phyloP scores from a whole-genome alignment of 345 rosid species.

The Excoecaria cochinchinensis region DNA sequence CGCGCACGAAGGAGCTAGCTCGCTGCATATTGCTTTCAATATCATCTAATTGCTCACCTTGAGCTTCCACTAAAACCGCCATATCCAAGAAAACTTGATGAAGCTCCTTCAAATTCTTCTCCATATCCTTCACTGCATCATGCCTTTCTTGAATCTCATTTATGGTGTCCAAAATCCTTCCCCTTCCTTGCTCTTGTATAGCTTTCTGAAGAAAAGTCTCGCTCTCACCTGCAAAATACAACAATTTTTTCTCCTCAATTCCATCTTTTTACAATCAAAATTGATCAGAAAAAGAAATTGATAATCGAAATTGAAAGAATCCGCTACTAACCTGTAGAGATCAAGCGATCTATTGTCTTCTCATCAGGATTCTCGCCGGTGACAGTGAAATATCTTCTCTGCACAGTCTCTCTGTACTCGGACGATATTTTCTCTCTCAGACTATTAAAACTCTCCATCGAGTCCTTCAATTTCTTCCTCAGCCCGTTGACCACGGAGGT shows the following conservation, averaged over 20 bases:
- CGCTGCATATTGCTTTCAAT: constrained; percentile 75
- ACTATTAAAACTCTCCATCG: constrained; percentile 73
- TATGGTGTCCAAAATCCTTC: constrained; percentile 67
- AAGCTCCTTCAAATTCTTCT: constrained; percentile 73
- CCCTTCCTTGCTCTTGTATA: constrained; percentile 90
- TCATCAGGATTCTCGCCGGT: constrained; percentile 95
- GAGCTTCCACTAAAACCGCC: constrained; percentile 77
- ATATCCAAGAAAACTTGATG: constrained; percentile 90
- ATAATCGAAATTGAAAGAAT: background rate
- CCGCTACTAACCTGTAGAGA: constrained; percentile 67
- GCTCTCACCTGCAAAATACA: constrained; percentile 59
- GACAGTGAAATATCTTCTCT: constrained; percentile 85
- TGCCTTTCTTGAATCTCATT: constrained; percentile 88
- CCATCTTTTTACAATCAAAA: no score
- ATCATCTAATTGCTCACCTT: constrained; percentile 74
- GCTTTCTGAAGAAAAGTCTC: constrained; percentile 87
- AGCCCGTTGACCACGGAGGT: constrained; percentile 79
- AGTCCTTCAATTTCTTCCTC: constrained; percentile 88
- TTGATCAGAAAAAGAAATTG: no score
- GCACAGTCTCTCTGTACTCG: constrained; percentile 91
- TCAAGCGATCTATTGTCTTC: constrained; percentile 64
- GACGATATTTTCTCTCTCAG: constrained; percentile 69
- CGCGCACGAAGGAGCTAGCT: constrained; percentile 68
- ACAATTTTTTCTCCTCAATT: no score
- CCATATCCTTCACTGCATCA: constrained; percentile 76